phyloP scores from a whole-genome alignment of 805 yeast species.

The Candida peoriensis region DNA sequence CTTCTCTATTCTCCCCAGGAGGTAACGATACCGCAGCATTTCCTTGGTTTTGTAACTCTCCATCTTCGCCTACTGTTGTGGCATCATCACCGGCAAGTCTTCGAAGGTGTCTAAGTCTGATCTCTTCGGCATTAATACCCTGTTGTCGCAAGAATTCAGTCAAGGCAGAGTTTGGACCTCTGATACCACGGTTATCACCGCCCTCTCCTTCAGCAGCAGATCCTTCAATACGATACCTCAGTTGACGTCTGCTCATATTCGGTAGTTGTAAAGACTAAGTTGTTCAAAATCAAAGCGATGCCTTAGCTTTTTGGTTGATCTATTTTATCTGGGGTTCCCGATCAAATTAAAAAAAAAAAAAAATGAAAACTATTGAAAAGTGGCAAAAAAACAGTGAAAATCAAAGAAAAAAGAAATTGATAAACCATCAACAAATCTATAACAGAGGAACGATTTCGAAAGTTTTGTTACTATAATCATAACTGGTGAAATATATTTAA shows the following conservation, averaged over 20 bases:
- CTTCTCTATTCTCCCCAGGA: conserved; percentile 16
- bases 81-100: conserved; percentile 20
- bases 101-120: conserved; percentile 44
- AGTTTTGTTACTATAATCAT: too few relatives aligned
- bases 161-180: conserved; percentile 75
- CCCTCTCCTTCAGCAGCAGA: conserved; percentile 6
- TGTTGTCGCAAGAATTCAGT: conserved; percentile 85
- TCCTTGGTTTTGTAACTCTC: conserved; percentile 26
- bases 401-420: neutral
- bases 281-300: too few relatives aligned
- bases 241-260: conserved; percentile 24
- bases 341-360: conserved; percentile 2
- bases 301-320: neutral
- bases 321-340: neutral
- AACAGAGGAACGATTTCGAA: neutral
- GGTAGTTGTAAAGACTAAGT: too few relatives aligned
- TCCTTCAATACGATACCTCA: conserved; percentile 20
- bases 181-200: conserved; percentile 27
- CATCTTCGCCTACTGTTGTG: conserved; percentile 12
- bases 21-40: conserved; percentile 17
- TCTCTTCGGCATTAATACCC: conserved; percentile 81
- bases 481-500: too few relatives aligned
- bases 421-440: neutral
- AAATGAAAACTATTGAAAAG: neutral
- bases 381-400: neutral